A percentile compares a stretch with the other conserved stretches of the same genome.
phyloP scores from a whole-genome alignment of 768 basidiomycete genomes.

The Boletus sp. region DNA sequence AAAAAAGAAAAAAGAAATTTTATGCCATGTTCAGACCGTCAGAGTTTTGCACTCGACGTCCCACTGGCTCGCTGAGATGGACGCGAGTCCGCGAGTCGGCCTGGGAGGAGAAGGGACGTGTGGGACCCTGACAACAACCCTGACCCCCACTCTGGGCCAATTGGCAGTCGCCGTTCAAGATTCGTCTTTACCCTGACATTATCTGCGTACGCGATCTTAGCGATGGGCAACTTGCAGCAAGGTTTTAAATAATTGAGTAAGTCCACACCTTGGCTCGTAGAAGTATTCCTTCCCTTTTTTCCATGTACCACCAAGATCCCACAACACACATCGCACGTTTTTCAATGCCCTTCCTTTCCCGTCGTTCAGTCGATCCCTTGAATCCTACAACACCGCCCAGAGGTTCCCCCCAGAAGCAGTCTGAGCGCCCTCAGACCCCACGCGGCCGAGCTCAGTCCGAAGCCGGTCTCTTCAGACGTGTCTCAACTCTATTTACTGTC shows the following conservation, averaged over 20 bases:
- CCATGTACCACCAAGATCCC: conserved; percentile 15
- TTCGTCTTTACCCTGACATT: conserved; percentile 5
- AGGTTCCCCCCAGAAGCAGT: neutral
- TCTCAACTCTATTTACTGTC: conserved; percentile 25
- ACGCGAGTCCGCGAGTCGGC: neutral
- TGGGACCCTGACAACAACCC: conserved; percentile 19
- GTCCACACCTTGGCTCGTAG: neutral
- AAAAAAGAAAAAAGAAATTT: no score
- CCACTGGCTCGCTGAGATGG: neutral
- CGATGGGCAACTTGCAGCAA: conserved; percentile 9
- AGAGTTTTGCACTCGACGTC: neutral
- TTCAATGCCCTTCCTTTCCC: conserved; percentile 29
- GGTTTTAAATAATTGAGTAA: conserved; percentile 23
- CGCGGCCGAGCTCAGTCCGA: conserved; percentile 26
- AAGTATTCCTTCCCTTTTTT: neutral
- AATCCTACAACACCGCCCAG: neutral
- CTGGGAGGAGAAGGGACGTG: neutral
- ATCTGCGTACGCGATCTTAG: conserved; percentile 17
- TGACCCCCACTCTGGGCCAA: neutral
- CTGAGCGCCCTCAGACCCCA: conserved; percentile 4
- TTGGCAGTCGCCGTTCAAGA: neutral
- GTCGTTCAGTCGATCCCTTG: conserved; percentile 27
- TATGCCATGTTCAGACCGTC: neutral
- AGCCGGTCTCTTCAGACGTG: conserved; percentile 26
- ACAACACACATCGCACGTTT: neutral